A percentile compares a stretch with the other conserved stretches of the same genome.
Conservation (phyloP, 1,284 basidiomycete species). For the Boletus coffeatus region DNA sequence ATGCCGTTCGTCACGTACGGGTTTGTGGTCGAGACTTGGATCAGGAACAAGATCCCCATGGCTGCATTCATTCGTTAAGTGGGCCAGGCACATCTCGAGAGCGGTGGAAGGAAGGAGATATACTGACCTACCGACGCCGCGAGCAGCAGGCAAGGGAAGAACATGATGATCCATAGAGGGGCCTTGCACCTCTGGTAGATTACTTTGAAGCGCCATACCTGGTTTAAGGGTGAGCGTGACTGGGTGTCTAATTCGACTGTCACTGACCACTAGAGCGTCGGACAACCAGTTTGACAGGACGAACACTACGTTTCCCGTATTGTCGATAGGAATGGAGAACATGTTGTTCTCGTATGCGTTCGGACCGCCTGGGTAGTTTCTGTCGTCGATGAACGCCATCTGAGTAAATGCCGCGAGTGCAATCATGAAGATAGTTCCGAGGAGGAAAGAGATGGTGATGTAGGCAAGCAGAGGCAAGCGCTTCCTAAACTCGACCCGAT, state of each 20-base stretch:
- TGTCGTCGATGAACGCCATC: neutral
- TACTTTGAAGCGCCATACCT: constrained; percentile 31
- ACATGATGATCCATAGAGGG: constrained; percentile 16
- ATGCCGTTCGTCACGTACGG: constrained; percentile 13
- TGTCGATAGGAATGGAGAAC: constrained; percentile 17
- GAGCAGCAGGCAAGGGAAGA: constrained; percentile 18
- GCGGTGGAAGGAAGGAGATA: neutral
- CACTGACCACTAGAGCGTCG: constrained; percentile 27
- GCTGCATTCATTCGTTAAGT: constrained; percentile 2
- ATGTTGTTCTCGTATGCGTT: constrained; percentile 11
- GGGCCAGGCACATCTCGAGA: neutral
- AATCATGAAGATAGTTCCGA: constrained; percentile 25
- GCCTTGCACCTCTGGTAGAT: constrained; percentile 14
- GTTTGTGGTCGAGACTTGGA: constrained; percentile 18
- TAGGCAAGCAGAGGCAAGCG: constrained; percentile 15
- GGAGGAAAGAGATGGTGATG: constrained; percentile 19
- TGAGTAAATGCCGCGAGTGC: constrained; percentile 4
- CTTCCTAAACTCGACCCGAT: neutral
- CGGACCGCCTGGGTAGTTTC: constrained; percentile 26
- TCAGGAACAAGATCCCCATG: constrained; percentile 7
- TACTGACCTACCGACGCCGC: constrained; percentile 15
- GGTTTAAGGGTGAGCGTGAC: neutral
- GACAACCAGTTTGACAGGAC: constrained; percentile 23
- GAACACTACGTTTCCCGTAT: constrained; percentile 12
- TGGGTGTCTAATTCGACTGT: neutral